Base-by-base conservation (phyloP, 176 grass and related monocot species). In the Cenchrus purpureus region DNA sequence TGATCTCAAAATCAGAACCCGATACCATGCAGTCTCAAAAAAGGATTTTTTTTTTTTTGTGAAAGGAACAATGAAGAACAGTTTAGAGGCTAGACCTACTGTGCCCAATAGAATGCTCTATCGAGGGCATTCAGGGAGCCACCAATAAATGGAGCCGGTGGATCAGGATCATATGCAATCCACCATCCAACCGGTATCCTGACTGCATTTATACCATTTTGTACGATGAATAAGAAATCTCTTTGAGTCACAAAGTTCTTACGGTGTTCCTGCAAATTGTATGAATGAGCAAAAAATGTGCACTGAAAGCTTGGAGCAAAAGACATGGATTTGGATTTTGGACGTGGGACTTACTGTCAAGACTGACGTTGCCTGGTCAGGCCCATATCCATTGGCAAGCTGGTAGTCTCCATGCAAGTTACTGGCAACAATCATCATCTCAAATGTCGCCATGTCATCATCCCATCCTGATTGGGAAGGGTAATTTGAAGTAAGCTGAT, bases 101-200 rank as follows among this genome's bases (percentile, higher is more conserved):
- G 86, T 87, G 95, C 95, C 95, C 92, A 97, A 50, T 87, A 40
- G 84, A 97, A 97, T 89, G 95, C 92, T 61, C 81, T 87, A 67
- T 97, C 95, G 2, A 95, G 87, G 63, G 88, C 76, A 71, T 86
- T 79, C 54, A 97, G 84, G 78, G 92, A 94, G 52, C 95, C 95
- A 78, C 90, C 88, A 51, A 97, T 52, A 79, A 97, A 97, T 75
- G 95, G 92, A 85, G 88, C 70, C 44, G 92, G 92, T 74, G 95
- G 92, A 79, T 95, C 68, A 68, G 90, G 95, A 90, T 97, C 95
- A 73, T 94, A 83, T 49, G 90, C 88, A 86, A 97, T 95, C 95
- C 90, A 97, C 95, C 95, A 97, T 83, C 95, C 95, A 64, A 97
- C 90, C 62, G 95, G 95, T 89, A 97, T 95, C 58, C 95, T 92